Evolutionary conservation across 2,329 filamentous ascomycete genomes (phyloP).

Genomic region (Sporothrix pseudoabietina): DNA sequence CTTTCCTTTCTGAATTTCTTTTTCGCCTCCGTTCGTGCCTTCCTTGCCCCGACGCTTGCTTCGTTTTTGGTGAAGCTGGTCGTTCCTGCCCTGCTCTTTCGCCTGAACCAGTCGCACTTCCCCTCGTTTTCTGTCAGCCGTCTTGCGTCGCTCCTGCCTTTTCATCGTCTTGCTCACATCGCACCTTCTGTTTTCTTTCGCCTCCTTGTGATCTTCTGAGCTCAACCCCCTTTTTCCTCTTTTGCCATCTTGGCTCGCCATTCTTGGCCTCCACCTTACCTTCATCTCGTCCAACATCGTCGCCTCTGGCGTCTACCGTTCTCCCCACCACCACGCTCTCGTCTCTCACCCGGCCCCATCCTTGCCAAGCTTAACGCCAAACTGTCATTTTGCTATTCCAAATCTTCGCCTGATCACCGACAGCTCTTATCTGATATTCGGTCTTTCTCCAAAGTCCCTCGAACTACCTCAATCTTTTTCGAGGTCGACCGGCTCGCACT

Average conservation of each 20-base stretch:
- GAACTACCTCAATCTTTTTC: not conserved
- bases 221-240: not conserved
- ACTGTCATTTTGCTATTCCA: not conserved
- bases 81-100: not conserved
- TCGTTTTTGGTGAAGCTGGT: not conserved
- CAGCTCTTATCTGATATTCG: not conserved
- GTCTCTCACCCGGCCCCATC: not conserved
- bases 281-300: not conserved
- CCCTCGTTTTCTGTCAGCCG: not conserved
- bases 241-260: not conserved
- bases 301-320: not conserved
- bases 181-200: not conserved
- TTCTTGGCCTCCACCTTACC: constrained; percentile 4
- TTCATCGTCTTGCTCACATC: too few species aligned
- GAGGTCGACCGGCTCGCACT: not conserved
- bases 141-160: not conserved
- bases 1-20: not conserved
- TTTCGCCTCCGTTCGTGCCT: not conserved
- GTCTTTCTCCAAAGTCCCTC: not conserved
- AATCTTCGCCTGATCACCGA: not conserved
- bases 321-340: not conserved
- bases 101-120: not conserved
- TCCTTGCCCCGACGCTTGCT: not conserved
- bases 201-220: not conserved
- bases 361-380: not conserved